Conservation (phyloP, 306 rosid genomes). For the Prunus davidiana region DNA sequence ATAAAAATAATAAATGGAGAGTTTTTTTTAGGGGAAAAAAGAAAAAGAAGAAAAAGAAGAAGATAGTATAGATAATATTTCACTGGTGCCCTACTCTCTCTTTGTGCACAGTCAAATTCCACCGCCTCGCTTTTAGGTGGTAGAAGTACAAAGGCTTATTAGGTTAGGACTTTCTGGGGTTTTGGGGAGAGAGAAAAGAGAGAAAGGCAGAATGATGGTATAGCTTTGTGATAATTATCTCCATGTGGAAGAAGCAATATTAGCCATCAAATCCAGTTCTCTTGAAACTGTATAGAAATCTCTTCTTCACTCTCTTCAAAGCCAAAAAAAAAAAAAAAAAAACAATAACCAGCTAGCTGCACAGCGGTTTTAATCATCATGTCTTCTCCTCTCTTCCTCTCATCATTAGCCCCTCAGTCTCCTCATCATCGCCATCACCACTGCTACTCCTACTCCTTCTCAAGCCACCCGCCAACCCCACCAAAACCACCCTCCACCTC, state of each 20-base stretch:
- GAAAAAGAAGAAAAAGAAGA: too few species aligned
- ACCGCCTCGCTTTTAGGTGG: not conserved
- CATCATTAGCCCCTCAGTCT: conserved; percentile 68
- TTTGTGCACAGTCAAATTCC: conserved; percentile 33
- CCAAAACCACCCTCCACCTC: conserved; percentile 32
- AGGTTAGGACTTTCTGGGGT: conserved; percentile 22
- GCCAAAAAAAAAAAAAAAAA: conserved; percentile 29
- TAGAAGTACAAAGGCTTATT: not conserved
- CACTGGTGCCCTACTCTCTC: not conserved
- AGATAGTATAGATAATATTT: not conserved
- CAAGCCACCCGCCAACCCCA: conserved; percentile 49
- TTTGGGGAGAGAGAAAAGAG: conserved; percentile 11
- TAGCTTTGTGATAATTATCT: conserved; percentile 24
- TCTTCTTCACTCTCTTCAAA: conserved; percentile 37
- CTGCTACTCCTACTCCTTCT: conserved; percentile 16
- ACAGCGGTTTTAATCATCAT: conserved; percentile 51
- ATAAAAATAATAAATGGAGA: too few species aligned
- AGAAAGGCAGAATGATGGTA: conserved; percentile 21
- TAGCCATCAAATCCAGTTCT: not conserved
- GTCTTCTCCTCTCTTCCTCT: conserved; percentile 46
- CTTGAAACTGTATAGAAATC: not conserved
- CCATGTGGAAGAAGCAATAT: not conserved
- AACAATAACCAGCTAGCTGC: conserved; percentile 20
- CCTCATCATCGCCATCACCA: conserved; percentile 59
- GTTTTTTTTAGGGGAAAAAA: too few species aligned